Conservation (phyloP, 2,329 filamentous ascomycete genomes). For the Eutypella sp. region DNA sequence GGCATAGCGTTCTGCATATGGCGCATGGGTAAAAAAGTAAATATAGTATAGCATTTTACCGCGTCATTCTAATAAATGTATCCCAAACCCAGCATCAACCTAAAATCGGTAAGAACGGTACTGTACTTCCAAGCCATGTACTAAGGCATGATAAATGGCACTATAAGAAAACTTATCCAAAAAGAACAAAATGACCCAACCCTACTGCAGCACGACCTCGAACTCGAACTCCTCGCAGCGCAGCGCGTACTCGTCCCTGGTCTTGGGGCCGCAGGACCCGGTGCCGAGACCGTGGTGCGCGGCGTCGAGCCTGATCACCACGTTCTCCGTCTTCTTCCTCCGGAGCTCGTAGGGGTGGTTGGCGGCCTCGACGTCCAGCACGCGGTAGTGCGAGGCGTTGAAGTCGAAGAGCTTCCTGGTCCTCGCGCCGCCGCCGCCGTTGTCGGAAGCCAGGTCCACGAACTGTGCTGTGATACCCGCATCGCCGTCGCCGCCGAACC, state of each 20-base stretch:
- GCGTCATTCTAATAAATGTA: no score
- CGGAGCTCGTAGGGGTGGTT: conserved; percentile 60
- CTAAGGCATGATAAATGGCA: no score
- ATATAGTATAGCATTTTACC: no score
- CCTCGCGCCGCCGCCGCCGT: conserved; percentile 23
- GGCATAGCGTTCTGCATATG: no score
- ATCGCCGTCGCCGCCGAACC: conserved; percentile 28
- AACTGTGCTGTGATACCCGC: conserved; percentile 22
- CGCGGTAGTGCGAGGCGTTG: conserved; percentile 48
- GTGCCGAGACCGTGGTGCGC: conserved; percentile 59
- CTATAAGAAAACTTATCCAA: no score
- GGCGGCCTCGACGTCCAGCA: conserved; percentile 49
- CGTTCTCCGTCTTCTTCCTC: conserved; percentile 46
- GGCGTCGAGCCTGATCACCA: conserved; percentile 54
- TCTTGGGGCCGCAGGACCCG: conserved; percentile 56
- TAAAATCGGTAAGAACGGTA: no score
- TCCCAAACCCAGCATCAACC: no score
- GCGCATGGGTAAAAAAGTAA: no score
- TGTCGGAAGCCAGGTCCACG: conserved; percentile 9
- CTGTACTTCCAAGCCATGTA: no score
- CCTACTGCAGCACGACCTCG: conserved; percentile 36
- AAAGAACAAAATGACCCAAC: no score
- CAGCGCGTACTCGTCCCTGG: conserved; percentile 42
- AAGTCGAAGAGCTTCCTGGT: conserved; percentile 46
- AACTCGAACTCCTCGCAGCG: conserved; percentile 35